Percentiles rank a stretch among this genome's conserved stretches.
phyloP scores from a whole-genome alignment of 2,329 filamentous ascomycete species.

The Dactylonectria macrodidyma region DNA sequence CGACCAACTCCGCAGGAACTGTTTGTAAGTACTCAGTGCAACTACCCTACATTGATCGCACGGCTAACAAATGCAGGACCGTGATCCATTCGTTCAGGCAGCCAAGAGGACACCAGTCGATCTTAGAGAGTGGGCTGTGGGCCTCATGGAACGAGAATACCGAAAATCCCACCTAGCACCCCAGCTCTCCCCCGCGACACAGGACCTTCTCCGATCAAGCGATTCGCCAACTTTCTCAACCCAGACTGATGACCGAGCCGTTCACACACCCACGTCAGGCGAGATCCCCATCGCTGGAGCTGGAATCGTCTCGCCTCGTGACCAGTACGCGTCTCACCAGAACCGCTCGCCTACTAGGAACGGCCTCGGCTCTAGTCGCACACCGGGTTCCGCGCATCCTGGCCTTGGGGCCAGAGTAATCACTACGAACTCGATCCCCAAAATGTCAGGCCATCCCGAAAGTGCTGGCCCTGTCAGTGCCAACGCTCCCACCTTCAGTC shows the following conservation, averaged over 20 bases:
- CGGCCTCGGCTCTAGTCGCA: slow-evolving; percentile 62
- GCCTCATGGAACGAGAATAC: slow-evolving; percentile 95
- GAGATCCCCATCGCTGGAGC: slow-evolving; percentile 78
- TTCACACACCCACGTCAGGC: slow-evolving; percentile 77
- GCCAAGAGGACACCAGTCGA: slow-evolving; percentile 97
- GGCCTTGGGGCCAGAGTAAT: slow-evolving; percentile 67
- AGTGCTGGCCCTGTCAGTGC: slow-evolving; percentile 59
- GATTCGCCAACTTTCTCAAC: slow-evolving; percentile 69
- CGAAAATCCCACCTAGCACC: slow-evolving; percentile 94
- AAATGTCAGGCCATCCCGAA: slow-evolving; percentile 58
- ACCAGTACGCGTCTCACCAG: slow-evolving; percentile 61
- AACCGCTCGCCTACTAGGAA: slow-evolving; percentile 68
- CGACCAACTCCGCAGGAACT: slow-evolving; percentile 94
- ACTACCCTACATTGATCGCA: not conserved
- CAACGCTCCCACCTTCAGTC: slow-evolving; percentile 68
- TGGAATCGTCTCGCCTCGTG: slow-evolving; percentile 68
- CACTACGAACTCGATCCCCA: slow-evolving; percentile 69
- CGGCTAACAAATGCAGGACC: slow-evolving; percentile 73
- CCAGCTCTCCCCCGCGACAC: slow-evolving; percentile 82
- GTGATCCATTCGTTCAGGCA: slow-evolving; percentile 94
- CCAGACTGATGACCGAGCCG: slow-evolving; percentile 60
- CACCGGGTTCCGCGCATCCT: slow-evolving; percentile 59
- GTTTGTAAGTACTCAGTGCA: slow-evolving; percentile 74
- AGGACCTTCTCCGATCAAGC: slow-evolving; percentile 78
- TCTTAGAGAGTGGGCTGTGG: slow-evolving; percentile 91